Conservation (phyloP, 352 stramenopile species). For the Pythium apleroticum region DNA sequence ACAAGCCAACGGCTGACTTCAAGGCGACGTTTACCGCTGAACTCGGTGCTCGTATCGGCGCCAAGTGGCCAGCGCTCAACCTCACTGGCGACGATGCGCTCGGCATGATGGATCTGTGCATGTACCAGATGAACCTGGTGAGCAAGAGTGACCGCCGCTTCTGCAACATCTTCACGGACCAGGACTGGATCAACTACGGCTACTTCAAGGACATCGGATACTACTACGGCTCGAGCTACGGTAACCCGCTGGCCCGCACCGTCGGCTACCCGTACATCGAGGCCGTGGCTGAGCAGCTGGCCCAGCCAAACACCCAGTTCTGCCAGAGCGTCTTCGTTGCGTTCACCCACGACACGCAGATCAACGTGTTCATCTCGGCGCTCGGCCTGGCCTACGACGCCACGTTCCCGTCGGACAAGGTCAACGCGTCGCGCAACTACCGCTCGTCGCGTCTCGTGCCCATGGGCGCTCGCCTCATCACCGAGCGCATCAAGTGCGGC, state of each 20-base stretch:
- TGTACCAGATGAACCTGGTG: slow-evolving; percentile 53
- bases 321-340: slow-evolving; percentile 56
- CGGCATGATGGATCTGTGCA: slow-evolving; percentile 58
- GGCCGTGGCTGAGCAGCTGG: slow-evolving; percentile 42
- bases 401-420: slow-evolving; percentile 35
- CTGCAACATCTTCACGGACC: slow-evolving; percentile 52
- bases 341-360: slow-evolving; percentile 58
- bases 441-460: slow-evolving; percentile 38
- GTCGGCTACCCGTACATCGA: slow-evolving; percentile 44
- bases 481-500: slow-evolving; percentile 47
- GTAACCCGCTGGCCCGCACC: slow-evolving; percentile 41
- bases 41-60: slow-evolving; percentile 30
- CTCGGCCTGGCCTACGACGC: slow-evolving; percentile 48
- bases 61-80: slow-evolving; percentile 39
- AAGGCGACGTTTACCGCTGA: slow-evolving; percentile 10
- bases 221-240: slow-evolving; percentile 54
- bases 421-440: slow-evolving; percentile 39
- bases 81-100: slow-evolving; percentile 37
- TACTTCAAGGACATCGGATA: slow-evolving; percentile 60
- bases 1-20: slow-evolving; percentile 12
- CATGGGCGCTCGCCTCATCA: slow-evolving; percentile 49
- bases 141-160: slow-evolving; percentile 41
- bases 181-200: slow-evolving; percentile 51
- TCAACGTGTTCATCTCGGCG: slow-evolving; percentile 47
- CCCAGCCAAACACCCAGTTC: slow-evolving; percentile 39